A percentile compares a stretch with the other conserved stretches of the same genome.
These are phyloP conservation scores for Colletotrichum tofieldiae DNA, from an alignment of 2,329 filamentous ascomycete species.

Conservation along the genomic window DNA sequence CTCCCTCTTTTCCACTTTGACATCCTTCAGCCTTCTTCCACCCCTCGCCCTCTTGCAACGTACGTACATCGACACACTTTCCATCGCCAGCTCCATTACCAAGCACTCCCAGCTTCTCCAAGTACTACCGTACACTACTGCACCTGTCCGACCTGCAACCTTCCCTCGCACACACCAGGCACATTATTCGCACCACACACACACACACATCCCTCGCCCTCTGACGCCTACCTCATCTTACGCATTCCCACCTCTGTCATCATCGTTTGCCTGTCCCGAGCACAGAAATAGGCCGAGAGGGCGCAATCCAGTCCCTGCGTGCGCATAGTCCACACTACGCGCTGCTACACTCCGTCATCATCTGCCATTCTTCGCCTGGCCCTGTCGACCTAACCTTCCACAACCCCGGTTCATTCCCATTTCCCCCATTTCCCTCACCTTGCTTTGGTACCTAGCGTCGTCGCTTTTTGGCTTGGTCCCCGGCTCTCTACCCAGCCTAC, in stretches of 20 bases:
- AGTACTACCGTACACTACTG: neutral
- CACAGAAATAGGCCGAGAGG: neutral
- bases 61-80: neutral
- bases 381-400: slow-evolving; percentile 34
- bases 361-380: slow-evolving; percentile 23
- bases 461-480: slow-evolving; percentile 13
- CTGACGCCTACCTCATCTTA: slow-evolving; percentile 20
- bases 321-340: slow-evolving; percentile 16
- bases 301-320: slow-evolving; percentile 4
- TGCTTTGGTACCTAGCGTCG: slow-evolving; percentile 22
- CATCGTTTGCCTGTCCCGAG: slow-evolving; percentile 15
- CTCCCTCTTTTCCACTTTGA: neutral
- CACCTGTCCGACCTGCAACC: slow-evolving; percentile 4
- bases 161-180: neutral
- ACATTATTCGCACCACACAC: neutral
- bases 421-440: slow-evolving; percentile 17
- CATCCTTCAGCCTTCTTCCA: neutral
- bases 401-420: slow-evolving; percentile 22
- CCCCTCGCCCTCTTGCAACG: neutral
- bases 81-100: neutral
- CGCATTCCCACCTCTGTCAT: slow-evolving; percentile 35
- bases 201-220: neutral
- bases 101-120: neutral
- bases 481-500: slow-evolving; percentile 5
- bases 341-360: slow-evolving; percentile 34